A percentile compares a stretch with the other conserved stretches of the same genome.
These are phyloP conservation scores for Xylaria sp. DNA, from an alignment of 2,329 filamentous ascomycete genomes.

Conservation along the genomic window DNA sequence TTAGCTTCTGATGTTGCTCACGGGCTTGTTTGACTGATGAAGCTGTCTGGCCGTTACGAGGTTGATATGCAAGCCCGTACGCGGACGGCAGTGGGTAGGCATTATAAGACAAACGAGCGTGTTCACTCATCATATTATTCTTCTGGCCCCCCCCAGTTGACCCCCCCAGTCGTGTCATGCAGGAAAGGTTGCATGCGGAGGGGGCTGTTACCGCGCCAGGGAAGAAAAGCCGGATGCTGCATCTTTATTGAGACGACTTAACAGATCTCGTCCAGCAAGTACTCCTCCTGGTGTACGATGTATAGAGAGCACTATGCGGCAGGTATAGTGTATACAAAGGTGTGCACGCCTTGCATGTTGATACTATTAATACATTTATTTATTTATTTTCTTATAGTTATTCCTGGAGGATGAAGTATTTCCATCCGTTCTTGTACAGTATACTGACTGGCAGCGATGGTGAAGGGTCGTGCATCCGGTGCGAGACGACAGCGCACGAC, in stretches of 20 bases:
- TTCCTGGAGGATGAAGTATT: not conserved
- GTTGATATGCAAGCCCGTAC: constrained; percentile 8
- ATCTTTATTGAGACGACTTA: constrained; percentile 2
- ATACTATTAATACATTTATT: not conserved
- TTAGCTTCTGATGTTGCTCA: not conserved
- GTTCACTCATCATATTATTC: constrained; percentile 6
- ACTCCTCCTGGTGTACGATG: not conserved
- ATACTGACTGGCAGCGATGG: not conserved
- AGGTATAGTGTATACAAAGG: too few relatives aligned
- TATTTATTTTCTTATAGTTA: not conserved
- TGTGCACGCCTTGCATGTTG: not conserved
- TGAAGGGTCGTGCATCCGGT: not conserved
- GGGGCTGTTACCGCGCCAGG: constrained; percentile 9
- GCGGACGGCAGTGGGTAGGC: too few relatives aligned
- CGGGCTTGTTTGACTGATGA: not conserved
- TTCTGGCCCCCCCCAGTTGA: too few relatives aligned
- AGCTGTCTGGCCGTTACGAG: constrained; percentile 5
- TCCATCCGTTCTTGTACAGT: too few relatives aligned
- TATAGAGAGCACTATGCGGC: too few relatives aligned
- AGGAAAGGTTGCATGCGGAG: constrained; percentile 2
- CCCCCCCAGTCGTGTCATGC: constrained; percentile 13
- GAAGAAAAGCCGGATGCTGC: constrained; percentile 18
- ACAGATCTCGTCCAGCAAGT: too few relatives aligned
- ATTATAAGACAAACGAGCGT: constrained; percentile 12
- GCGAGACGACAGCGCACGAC: not conserved